Evolutionary conservation across 441 rosid species (phyloP), one percentile per base, ranked within the genome.

Genomic region (Flueggea neowawraea): DNA sequence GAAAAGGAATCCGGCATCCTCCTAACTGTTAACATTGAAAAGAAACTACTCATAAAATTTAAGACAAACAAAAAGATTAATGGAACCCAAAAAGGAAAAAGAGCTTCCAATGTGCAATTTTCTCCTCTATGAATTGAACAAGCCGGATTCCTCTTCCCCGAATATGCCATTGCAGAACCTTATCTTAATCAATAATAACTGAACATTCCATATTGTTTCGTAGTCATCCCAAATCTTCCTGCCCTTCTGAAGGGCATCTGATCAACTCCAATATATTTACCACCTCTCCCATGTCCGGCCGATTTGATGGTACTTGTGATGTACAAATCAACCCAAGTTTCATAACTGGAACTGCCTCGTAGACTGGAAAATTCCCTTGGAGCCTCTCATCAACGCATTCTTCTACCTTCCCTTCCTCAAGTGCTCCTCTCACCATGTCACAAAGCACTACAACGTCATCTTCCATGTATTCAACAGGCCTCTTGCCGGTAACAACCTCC

Each of bases 401-500:
- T 65, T 93, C 97, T 39, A 84, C 93, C 60, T 80, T 83, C 44
- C 97, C 93, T 70, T 87, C 96, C 74, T 93, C 97, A 54, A 90
- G 62, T 12, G 95, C 86, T 66, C 88, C 95, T 68, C 98, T 81
- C 16, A 87, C 89, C 97, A 90, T 85, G 69, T 93, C 97, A 43
- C 96, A 90, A 0, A 93, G 86, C 62, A 93, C 97, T 70, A 87
- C 91, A 63, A 93, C 96, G 57, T 93, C 98, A 54, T 90, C 97
- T 77, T 90, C 98, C 98, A 93, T 88, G 77, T 93, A 93, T 78
- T 90, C 97, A 0, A 93, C 98, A 5, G 97, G 98, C 67, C 85
- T 87, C 74, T 83, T 93, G 52, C 97, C 98, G 0, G 97, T 84
- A 10, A 87, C 86, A 39, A 87, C 74, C 77, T 93, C 97, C 31